Evolutionary conservation across 176 grass and related monocot genomes (phyloP).

Genomic region (Carex myosuroides): DNA sequence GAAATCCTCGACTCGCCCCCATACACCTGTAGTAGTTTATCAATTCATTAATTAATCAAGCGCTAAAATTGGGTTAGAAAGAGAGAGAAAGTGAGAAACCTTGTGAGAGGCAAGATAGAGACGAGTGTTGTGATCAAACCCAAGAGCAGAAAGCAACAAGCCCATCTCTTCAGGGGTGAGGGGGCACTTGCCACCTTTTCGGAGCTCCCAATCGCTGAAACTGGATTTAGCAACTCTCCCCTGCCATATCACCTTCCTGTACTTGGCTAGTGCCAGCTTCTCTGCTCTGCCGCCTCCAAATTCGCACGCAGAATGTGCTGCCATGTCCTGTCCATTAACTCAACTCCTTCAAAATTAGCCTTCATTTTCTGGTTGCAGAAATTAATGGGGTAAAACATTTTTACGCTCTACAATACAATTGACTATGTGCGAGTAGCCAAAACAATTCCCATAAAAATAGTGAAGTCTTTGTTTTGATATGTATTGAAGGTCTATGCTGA

Average conservation of each 20-base stretch:
- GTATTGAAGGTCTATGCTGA: background rate
- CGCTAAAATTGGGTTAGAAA: background rate
- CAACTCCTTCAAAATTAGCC: background rate
- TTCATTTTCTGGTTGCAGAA: background rate
- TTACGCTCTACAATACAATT: background rate
- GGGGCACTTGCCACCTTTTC: constrained; percentile 59
- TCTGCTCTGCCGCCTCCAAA: constrained; percentile 88
- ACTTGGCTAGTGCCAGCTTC: constrained; percentile 79
- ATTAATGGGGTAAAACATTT: no score
- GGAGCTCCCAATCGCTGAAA: constrained; percentile 61
- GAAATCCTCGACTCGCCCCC: constrained; percentile 70
- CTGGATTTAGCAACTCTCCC: constrained; percentile 79
- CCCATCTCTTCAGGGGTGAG: constrained; percentile 94
- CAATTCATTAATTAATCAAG: background rate
- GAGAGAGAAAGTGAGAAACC: constrained; percentile 27
- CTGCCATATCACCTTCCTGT: constrained; percentile 93
- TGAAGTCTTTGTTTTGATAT: background rate
- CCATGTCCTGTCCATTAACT: constrained; percentile 59
- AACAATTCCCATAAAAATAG: background rate
- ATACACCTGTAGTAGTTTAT: constrained; percentile 48
- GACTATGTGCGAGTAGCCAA: background rate
- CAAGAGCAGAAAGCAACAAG: constrained; percentile 59
- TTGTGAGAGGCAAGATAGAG: constrained; percentile 97
- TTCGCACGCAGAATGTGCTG: constrained; percentile 87
- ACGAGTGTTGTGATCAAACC: constrained; percentile 61